A percentile compares a stretch with the other conserved stretches of the same genome.
These are phyloP conservation scores for Heimioporus sp. DNA, from an alignment of 768 basidiomycete genomes.

Conservation along the genomic window DNA sequence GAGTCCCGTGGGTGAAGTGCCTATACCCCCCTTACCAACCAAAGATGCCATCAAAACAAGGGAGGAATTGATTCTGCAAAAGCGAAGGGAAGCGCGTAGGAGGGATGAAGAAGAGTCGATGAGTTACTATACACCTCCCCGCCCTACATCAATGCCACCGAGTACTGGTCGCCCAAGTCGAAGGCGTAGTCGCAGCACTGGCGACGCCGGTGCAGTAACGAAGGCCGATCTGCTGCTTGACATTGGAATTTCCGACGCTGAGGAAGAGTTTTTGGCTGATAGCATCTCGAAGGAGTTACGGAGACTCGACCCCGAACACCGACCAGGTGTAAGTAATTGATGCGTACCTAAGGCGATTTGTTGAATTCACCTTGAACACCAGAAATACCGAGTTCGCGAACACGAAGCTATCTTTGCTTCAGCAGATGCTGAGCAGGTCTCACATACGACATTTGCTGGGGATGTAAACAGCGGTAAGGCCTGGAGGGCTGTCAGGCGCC, in stretches of 20 bases:
- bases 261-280: constrained; percentile 58
- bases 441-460: constrained; percentile 70
- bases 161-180: constrained; percentile 49
- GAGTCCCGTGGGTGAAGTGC: constrained; percentile 32
- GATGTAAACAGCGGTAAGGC: constrained; percentile 80
- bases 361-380: constrained; percentile 14
- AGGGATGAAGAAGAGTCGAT: constrained; percentile 47
- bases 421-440: constrained; percentile 66
- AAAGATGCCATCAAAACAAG: constrained; percentile 66
- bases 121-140: constrained; percentile 34
- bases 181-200: constrained; percentile 76
- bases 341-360: background rate
- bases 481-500: constrained; percentile 84
- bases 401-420: constrained; percentile 81
- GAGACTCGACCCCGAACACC: constrained; percentile 44
- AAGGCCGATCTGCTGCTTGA: constrained; percentile 36
- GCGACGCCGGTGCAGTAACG: constrained; percentile 56
- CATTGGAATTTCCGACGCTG: constrained; percentile 36
- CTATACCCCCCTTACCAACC: constrained; percentile 45
- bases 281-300: constrained; percentile 74
- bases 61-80: constrained; percentile 70
- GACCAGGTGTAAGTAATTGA: constrained; percentile 22
- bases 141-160: constrained; percentile 22
- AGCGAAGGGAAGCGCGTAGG: constrained; percentile 59
- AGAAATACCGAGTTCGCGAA: constrained; percentile 84